Evolutionary conservation across 495 filamentous ascomycete species (phyloP).

Genomic region (Penicillium pancosmium): DNA sequence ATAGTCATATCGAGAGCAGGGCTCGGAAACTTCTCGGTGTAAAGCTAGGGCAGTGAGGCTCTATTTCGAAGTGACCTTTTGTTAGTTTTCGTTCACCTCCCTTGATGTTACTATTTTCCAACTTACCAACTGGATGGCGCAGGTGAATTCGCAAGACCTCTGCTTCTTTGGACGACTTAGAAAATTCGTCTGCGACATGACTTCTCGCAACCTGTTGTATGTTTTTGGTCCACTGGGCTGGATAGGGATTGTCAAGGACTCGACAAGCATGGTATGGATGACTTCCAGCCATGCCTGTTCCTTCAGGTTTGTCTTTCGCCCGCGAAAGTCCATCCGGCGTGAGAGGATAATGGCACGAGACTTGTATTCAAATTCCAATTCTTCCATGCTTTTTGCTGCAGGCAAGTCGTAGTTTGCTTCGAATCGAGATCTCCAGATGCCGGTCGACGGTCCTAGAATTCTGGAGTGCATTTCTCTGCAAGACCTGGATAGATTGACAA

Average conservation of each 20-base stretch:
- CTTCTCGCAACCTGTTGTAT: slow-evolving; percentile 21
- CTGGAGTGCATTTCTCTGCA: slow-evolving; percentile 24
- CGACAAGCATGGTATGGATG: slow-evolving; percentile 31
- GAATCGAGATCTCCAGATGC: slow-evolving; percentile 41
- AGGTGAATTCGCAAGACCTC: slow-evolving; percentile 18
- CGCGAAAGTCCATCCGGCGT: slow-evolving; percentile 22
- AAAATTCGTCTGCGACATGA: slow-evolving; percentile 22
- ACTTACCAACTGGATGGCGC: not conserved
- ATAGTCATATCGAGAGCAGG: slow-evolving; percentile 36
- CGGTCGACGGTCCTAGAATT: slow-evolving; percentile 25
- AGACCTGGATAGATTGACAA: slow-evolving; percentile 31
- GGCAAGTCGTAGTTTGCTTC: slow-evolving; percentile 38
- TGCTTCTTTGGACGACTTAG: slow-evolving; percentile 24
- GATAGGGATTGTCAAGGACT: slow-evolving; percentile 16
- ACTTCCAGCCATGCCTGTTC: slow-evolving; percentile 36
- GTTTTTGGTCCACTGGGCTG: slow-evolving; percentile 28
- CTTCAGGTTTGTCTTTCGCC: slow-evolving; percentile 13
- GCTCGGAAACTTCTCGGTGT: slow-evolving; percentile 19
- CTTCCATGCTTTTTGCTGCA: slow-evolving; percentile 12
- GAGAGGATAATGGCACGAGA: slow-evolving; percentile 33
- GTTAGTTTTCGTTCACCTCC: not conserved
- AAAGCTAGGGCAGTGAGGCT: slow-evolving; percentile 35
- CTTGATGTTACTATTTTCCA: not conserved
- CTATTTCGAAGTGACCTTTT: slow-evolving; percentile 18
- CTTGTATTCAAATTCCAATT: slow-evolving; percentile 38